Percentiles rank a stretch among this genome's conserved stretches.
Conservation (phyloP, 768 basidiomycete species). For the Exidia glandulosa region DNA sequence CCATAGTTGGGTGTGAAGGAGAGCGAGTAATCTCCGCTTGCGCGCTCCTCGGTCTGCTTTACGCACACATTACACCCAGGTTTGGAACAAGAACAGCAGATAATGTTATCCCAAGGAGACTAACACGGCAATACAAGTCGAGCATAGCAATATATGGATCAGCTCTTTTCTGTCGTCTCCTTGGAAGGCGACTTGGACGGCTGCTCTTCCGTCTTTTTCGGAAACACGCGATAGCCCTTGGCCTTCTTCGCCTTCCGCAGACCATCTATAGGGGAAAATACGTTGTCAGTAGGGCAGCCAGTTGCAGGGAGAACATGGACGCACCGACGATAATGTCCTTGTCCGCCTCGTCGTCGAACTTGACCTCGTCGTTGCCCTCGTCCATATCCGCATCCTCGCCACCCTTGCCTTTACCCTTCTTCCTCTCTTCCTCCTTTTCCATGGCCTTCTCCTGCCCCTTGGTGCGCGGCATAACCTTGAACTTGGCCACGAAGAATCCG, state of each 20-base stretch:
- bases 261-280: constrained; percentile 48
- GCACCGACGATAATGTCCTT: constrained; percentile 66
- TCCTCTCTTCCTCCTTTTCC: constrained; percentile 18
- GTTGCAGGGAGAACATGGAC: constrained; percentile 16
- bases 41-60: constrained; percentile 4
- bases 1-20: constrained; percentile 4
- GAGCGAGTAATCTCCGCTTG: constrained; percentile 5
- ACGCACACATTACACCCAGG: constrained; percentile 3
- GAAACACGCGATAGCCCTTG: constrained; percentile 57
- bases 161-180: too few species aligned
- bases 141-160: too few species aligned
- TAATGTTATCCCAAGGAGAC: too few species aligned
- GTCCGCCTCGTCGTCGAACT: constrained; percentile 72
- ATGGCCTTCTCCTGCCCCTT: constrained; percentile 31
- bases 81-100: too few species aligned
- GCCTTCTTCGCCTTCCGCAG: constrained; percentile 68
- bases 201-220: constrained; percentile 36
- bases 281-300: constrained; percentile 7
- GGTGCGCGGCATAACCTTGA: constrained; percentile 77
- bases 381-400: constrained; percentile 25
- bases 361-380: constrained; percentile 22
- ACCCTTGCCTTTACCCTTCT: constrained; percentile 18
- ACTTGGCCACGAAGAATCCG: constrained; percentile 97
- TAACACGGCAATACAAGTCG: too few species aligned
- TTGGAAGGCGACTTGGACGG: too few species aligned